phyloP scores from a whole-genome alignment of 345 rosid genomes.

The Tarenaya hassleriana region DNA sequence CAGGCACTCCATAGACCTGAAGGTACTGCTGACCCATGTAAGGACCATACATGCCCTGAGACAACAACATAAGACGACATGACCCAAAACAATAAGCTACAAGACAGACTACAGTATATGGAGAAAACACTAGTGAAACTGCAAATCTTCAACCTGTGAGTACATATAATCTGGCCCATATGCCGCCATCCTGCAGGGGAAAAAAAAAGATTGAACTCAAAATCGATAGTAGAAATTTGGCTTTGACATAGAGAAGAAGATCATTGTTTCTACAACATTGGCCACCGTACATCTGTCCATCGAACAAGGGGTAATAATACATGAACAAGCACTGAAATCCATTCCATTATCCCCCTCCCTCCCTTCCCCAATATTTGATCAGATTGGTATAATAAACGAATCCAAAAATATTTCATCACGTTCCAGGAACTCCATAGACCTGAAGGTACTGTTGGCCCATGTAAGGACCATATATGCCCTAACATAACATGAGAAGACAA shows the following conservation, averaged over 20 bases:
- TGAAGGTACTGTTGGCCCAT: slow-evolving; percentile 76
- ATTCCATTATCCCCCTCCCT: too few relatives aligned
- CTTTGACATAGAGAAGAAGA: background rate
- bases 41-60: slow-evolving; percentile 68
- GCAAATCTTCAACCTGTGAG: slow-evolving; percentile 51
- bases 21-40: slow-evolving; percentile 74
- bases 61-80: slow-evolving; percentile 16
- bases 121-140: slow-evolving; percentile 14
- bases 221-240: slow-evolving; percentile 1
- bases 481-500: slow-evolving; percentile 18
- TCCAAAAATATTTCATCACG: too few relatives aligned
- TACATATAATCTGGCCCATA: slow-evolving; percentile 76
- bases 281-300: too few relatives aligned
- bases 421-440: slow-evolving; percentile 69
- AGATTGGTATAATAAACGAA: too few relatives aligned
- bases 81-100: background rate
- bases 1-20: slow-evolving; percentile 76
- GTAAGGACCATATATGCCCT: slow-evolving; percentile 74
- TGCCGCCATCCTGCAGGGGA: slow-evolving; percentile 55
- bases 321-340: slow-evolving; percentile 4
- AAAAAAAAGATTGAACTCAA: background rate
- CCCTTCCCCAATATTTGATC: too few relatives aligned
- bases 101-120: background rate
- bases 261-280: background rate
- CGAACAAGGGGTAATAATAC: slow-evolving; percentile 8